Percentiles rank a stretch among this genome's conserved stretches.
These are phyloP conservation scores for Ambrosia trifida DNA, from an alignment of 129 eudicot genomes.

Conservation along the genomic window DNA sequence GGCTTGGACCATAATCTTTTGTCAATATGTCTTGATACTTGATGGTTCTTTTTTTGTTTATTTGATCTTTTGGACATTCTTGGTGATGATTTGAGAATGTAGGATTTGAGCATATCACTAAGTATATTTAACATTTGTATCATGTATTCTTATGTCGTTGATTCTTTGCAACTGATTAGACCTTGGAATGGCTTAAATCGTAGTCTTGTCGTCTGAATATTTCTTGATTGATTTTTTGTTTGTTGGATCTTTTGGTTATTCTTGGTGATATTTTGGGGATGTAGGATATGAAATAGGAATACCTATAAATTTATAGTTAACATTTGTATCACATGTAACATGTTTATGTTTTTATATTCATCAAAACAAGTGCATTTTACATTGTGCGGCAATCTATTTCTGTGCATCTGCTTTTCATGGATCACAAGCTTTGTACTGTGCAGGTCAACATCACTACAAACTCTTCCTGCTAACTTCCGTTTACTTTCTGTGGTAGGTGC, in stretches of 20 bases:
- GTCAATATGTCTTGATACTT: too few relatives aligned
- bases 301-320: neutral
- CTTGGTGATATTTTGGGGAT: neutral
- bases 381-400: neutral
- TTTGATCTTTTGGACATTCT: too few relatives aligned
- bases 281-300: neutral
- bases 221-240: too few relatives aligned
- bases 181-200: too few relatives aligned
- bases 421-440: conserved; percentile 24
- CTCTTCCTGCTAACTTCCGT: conserved; percentile 73
- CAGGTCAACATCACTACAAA: conserved; percentile 65
- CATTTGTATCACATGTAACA: neutral
- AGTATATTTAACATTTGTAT: too few relatives aligned
- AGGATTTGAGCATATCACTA: too few relatives aligned
- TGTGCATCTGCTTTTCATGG: conserved; percentile 16
- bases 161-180: too few relatives aligned
- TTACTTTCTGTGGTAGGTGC: conserved; percentile 64
- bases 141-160: too few relatives aligned
- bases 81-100: too few relatives aligned
- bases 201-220: too few relatives aligned
- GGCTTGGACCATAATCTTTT: too few relatives aligned
- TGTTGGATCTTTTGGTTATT: neutral
- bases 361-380: neutral
- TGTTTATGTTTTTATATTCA: neutral
- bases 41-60: too few relatives aligned